Evolutionary conservation across 345 rosid genomes (phyloP).

Genomic region (Linum lewisii): DNA sequence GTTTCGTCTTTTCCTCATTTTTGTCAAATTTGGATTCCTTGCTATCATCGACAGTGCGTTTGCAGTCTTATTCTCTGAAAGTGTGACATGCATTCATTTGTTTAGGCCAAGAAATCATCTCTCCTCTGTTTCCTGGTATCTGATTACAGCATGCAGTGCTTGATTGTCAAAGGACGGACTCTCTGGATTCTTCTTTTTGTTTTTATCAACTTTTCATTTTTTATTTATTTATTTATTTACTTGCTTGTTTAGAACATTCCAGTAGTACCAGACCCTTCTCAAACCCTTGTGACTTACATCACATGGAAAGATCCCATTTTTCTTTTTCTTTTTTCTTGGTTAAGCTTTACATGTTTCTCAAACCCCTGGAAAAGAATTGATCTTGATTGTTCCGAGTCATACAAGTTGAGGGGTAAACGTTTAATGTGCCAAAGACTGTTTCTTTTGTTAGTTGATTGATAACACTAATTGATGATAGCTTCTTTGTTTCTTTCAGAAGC

Average conservation of each 20-base stretch:
- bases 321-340: neutral
- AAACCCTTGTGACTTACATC: neutral
- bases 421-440: too few species aligned
- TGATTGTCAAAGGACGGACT: neutral
- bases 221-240: too few species aligned
- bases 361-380: neutral
- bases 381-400: neutral
- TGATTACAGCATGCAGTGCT: neutral
- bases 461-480: neutral
- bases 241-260: neutral
- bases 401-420: neutral
- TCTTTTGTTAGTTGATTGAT: too few species aligned
- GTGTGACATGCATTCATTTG: too few species aligned
- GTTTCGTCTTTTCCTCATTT: too few species aligned
- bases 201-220: too few species aligned
- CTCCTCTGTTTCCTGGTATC: too few species aligned
- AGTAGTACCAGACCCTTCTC: neutral
- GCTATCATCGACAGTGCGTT: too few species aligned
- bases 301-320: neutral
- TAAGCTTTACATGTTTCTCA: neutral
- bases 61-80: too few species aligned
- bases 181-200: neutral
- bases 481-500: constrained; percentile 38
- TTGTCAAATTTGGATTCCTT: too few species aligned
- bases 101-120: too few species aligned